phyloP scores from a whole-genome alignment of 2,329 filamentous ascomycete species.

The Dactylellina haptotyla region DNA sequence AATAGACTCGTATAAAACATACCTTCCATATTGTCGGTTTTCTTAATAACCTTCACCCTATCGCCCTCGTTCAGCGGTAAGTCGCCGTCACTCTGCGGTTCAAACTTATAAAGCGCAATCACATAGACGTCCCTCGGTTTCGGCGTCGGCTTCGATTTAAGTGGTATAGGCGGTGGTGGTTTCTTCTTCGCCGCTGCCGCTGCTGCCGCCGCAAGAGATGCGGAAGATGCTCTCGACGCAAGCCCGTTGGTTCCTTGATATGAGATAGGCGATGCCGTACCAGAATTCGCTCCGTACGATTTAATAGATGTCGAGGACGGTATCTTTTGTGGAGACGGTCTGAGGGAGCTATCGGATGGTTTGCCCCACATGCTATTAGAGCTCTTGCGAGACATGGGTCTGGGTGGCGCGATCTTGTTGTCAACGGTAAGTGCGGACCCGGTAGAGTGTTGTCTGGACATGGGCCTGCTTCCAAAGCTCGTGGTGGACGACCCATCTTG shows the following conservation, averaged over 20 bases:
- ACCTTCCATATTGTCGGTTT: constrained; percentile 42
- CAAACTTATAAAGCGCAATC: constrained; percentile 34
- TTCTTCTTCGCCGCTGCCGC: constrained; percentile 47
- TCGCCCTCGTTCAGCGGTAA: constrained; percentile 39
- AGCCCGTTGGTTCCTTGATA: constrained; percentile 8
- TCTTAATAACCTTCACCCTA: constrained; percentile 37
- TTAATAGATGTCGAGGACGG: constrained; percentile 47
- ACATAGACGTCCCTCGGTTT: constrained; percentile 36
- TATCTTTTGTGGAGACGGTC: constrained; percentile 30
- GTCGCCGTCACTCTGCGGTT: constrained; percentile 35
- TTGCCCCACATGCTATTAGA: constrained; percentile 35
- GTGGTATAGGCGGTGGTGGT: constrained; percentile 44
- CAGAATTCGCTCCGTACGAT: constrained; percentile 12
- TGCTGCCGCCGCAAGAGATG: constrained; percentile 32
- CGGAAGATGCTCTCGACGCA: constrained; percentile 6
- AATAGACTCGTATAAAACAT: neutral
- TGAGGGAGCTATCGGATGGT: constrained; percentile 26
- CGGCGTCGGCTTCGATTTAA: constrained; percentile 40
- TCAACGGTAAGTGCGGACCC: constrained; percentile 16
- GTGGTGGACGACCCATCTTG: neutral
- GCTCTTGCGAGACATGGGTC: constrained; percentile 32
- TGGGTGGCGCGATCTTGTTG: constrained; percentile 22
- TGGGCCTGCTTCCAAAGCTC: constrained; percentile 10
- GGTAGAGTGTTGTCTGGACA: constrained; percentile 27
- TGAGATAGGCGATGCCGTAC: neutral